Evolutionary conservation across 768 basidiomycete genomes (phyloP), one percentile per base, ranked within the genome.

Genomic region (Gautieria morchelliformis): DNA sequence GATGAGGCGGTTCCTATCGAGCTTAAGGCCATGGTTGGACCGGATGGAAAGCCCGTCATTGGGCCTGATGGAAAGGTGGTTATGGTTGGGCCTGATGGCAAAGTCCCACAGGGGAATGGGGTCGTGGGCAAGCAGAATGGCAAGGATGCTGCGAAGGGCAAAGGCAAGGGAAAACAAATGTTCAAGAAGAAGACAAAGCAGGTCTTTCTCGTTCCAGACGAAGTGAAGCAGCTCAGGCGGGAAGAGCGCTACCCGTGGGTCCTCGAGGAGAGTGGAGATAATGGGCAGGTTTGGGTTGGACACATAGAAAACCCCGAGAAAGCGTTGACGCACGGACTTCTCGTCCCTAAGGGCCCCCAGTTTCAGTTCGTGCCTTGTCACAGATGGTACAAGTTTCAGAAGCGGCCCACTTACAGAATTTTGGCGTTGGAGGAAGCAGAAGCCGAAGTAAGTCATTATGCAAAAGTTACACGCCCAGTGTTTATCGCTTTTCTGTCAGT

Each of bases 211-310:
- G 85, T 92, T 1, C 82, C 87, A 0, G 89, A 93, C 56, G 84
- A 84, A 40, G 76, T 81, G 52, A 74, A 90, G 62, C 85, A 89
- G 70, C 74, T 93, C 64, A 76, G 87, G 68, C 80, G 79, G 65
- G 92, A 94, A 71, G 92, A 94, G 71, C 75, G 88, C 61, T 89
- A 88, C 69, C 92, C 92, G 2, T 94, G 92, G 92, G 86, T 94
- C 40, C 81, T 93, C 73, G 92, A 94, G 73, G 90, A 92, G 67
- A 80, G 77, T 39, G 75, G 76, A 19, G 77, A 81, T 52, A 73
- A 76, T 57, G 89, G 56, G 5, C 45, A 93, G 70, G 68, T 81
- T 14, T 94, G 92, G 92, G 75, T 82, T 40, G 92, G 86, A 7
- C 80, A 85, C 68, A 76, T 93, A 73, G 89, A 93, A 69, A 89